Conservation (phyloP, 352 stramenopile genomes). For the Thalassiosira allenii region DNA sequence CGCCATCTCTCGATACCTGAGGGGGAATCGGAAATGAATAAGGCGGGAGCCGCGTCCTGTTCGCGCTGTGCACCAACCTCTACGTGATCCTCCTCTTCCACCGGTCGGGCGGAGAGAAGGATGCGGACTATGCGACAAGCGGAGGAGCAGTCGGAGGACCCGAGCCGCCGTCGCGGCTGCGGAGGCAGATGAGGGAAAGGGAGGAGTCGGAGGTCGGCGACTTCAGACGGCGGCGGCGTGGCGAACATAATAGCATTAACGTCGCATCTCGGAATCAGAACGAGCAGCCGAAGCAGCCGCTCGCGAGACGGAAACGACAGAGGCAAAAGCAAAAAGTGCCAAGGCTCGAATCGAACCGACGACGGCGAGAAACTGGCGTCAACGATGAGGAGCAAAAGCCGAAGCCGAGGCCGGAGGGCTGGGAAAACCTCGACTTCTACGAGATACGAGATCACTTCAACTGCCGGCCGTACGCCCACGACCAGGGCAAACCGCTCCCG, state of each 20-base stretch:
- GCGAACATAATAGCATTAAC: not conserved
- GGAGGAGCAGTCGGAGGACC: not conserved
- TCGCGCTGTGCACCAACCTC: not conserved
- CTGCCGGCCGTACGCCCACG: conserved; percentile 1
- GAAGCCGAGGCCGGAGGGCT: conserved; percentile 2
- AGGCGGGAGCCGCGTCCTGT: not conserved
- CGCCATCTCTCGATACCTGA: no score
- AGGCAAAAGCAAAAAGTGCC: not conserved
- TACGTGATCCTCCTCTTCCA: not conserved
- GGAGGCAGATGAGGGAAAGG: no score
- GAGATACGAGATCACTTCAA: conserved; percentile 26
- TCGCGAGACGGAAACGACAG: no score
- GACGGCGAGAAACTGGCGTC: not conserved
- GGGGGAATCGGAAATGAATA: no score
- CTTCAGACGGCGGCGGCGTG: no score
- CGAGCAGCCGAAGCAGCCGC: no score
- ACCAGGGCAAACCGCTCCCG: conserved; percentile 28
- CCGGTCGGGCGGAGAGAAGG: not conserved
- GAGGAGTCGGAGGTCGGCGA: not conserved
- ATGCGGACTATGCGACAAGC: not conserved
- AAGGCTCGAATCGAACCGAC: not conserved
- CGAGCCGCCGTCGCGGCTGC: not conserved
- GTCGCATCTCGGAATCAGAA: not conserved
- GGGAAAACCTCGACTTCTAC: conserved; percentile 21
- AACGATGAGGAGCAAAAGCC: not conserved